phyloP scores from a whole-genome alignment of 106 monocot species.

The Platanthera zijinensis region DNA sequence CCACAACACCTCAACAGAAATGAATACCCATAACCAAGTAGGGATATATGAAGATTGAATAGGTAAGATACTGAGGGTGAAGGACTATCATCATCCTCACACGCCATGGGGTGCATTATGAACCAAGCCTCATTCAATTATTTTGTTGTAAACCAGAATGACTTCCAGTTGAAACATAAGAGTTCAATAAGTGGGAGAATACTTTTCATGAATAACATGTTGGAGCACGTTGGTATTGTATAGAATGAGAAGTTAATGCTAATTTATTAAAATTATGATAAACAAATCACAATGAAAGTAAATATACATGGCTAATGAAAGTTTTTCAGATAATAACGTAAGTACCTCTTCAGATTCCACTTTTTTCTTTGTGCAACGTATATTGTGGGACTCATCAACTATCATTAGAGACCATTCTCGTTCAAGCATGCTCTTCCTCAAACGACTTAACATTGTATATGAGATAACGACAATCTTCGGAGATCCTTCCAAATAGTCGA shows the following conservation, averaged over 20 bases:
- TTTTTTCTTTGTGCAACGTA: conserved; percentile 90
- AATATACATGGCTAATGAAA: neutral
- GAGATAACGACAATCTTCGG: conserved; percentile 87
- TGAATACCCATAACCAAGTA: neutral
- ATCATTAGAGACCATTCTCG: conserved; percentile 78
- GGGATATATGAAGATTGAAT: neutral
- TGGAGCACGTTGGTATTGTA: neutral
- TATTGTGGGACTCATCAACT: conserved; percentile 93
- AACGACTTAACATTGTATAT: conserved; percentile 77
- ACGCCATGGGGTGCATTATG: neutral
- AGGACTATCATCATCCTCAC: neutral
- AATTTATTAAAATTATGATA: neutral
- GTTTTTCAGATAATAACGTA: neutral
- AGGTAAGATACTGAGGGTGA: neutral
- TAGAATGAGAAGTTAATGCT: neutral
- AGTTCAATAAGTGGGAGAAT: neutral
- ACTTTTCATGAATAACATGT: neutral
- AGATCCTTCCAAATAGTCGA: conserved; percentile 35
- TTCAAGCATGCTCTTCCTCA: conserved; percentile 59
- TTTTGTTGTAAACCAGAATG: neutral
- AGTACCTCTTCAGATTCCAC: conserved; percentile 77
- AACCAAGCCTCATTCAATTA: neutral
- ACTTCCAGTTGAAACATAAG: neutral
- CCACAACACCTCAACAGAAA: too few relatives aligned
- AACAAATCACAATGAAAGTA: neutral